A percentile compares a stretch with the other conserved stretches of the same genome.
phyloP scores from a whole-genome alignment of 139 green algal species.

The Coelastrella sp. region DNA sequence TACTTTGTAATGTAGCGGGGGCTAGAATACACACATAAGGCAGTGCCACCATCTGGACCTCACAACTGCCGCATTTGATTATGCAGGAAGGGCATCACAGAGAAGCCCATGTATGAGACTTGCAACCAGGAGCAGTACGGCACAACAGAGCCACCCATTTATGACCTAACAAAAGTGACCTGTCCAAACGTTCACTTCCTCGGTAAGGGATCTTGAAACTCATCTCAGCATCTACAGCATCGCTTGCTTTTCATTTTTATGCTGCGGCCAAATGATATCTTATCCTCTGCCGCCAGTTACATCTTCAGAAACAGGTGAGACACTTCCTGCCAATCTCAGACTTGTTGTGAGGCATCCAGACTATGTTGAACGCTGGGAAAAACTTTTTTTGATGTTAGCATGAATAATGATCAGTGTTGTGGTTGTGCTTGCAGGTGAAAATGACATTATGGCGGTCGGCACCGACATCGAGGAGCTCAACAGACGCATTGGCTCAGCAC shows the following conservation, averaged over 20 bases:
- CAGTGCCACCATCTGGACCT: background rate
- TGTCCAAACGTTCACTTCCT: constrained; percentile 56
- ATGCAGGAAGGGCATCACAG: background rate
- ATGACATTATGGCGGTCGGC: constrained; percentile 13
- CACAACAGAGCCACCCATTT: constrained; percentile 52
- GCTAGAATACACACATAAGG: background rate
- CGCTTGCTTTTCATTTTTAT: background rate
- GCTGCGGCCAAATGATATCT: background rate
- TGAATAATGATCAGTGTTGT: too few relatives aligned
- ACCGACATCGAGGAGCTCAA: background rate
- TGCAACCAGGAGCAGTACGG: constrained; percentile 64
- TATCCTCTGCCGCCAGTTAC: too few relatives aligned
- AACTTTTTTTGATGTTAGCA: too few relatives aligned
- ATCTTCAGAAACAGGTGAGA: too few relatives aligned
- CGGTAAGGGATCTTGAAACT: background rate
- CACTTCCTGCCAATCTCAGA: too few relatives aligned
- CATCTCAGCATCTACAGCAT: background rate
- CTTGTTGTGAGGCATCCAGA: too few relatives aligned
- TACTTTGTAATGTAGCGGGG: too few relatives aligned
- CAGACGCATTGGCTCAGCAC: constrained; percentile 2
- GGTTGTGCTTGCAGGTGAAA: background rate
- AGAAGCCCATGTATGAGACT: constrained; percentile 28
- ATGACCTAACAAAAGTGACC: constrained; percentile 57
- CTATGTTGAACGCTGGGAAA: too few relatives aligned
- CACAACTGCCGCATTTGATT: background rate